A percentile compares a stretch with the other conserved stretches of the same genome.
Evolutionary conservation across 768 basidiomycete species (phyloP).

Genomic region (Hortiboletus campestris): DNA sequence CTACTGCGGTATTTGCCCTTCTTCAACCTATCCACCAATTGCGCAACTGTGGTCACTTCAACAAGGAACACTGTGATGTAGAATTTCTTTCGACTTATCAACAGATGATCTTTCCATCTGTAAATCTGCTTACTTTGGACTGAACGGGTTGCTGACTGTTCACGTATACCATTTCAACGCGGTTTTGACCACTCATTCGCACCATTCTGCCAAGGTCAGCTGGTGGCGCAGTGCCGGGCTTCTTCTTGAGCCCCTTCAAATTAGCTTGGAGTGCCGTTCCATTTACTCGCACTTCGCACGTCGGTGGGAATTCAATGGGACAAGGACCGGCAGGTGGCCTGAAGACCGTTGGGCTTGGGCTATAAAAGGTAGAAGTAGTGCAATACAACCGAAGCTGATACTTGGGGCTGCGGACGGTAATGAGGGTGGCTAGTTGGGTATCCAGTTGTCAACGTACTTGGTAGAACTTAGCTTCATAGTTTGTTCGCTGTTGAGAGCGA

Average conservation of each 20-base stretch:
- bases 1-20: slow-evolving; percentile 62
- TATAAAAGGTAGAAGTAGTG: slow-evolving; percentile 78
- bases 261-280: slow-evolving; percentile 64
- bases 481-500: slow-evolving; percentile 68
- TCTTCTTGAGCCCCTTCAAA: slow-evolving; percentile 92
- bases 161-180: slow-evolving; percentile 86
- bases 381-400: slow-evolving; percentile 87
- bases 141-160: slow-evolving; percentile 79
- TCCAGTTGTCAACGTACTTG: slow-evolving; percentile 41
- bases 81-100: slow-evolving; percentile 76
- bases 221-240: slow-evolving; percentile 91
- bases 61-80: slow-evolving; percentile 84
- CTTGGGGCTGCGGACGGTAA: slow-evolving; percentile 45
- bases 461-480: slow-evolving; percentile 54
- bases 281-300: slow-evolving; percentile 90
- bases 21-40: slow-evolving; percentile 67
- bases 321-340: slow-evolving; percentile 54
- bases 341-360: slow-evolving; percentile 47
- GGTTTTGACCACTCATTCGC: slow-evolving; percentile 49
- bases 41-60: slow-evolving; percentile 67
- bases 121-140: slow-evolving; percentile 54
- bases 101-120: not conserved
- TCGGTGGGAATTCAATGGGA: slow-evolving; percentile 87
- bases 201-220: slow-evolving; percentile 57
- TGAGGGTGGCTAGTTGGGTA: slow-evolving; percentile 9